These are phyloP conservation scores for Fusarium sp. DNA, from an alignment of 2,329 filamentous ascomycete genomes.

Conservation along the genomic window DNA sequence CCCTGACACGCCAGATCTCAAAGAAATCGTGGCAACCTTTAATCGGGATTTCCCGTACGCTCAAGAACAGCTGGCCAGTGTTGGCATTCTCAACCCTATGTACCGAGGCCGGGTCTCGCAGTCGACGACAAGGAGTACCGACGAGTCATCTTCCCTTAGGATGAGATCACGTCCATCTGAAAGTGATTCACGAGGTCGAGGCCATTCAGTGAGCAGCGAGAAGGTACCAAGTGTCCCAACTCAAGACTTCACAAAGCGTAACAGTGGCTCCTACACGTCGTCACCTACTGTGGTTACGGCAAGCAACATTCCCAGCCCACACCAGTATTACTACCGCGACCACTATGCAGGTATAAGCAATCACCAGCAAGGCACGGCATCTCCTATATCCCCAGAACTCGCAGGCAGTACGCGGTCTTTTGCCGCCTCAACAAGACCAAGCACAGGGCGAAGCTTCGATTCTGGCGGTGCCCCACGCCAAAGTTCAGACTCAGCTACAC, in stretches of 20 bases:
- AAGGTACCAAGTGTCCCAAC: constrained; percentile 71
- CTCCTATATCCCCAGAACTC: constrained; percentile 66
- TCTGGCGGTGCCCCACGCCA: constrained; percentile 62
- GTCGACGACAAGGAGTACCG: constrained; percentile 68
- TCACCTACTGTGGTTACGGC: constrained; percentile 61
- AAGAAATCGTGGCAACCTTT: constrained; percentile 82
- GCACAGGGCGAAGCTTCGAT: constrained; percentile 70
- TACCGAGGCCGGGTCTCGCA: constrained; percentile 68
- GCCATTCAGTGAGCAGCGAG: constrained; percentile 71
- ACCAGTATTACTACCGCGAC: constrained; percentile 67
- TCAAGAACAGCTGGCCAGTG: constrained; percentile 75
- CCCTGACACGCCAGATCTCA: constrained; percentile 70
- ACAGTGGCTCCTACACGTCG: constrained; percentile 73
- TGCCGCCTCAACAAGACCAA: constrained; percentile 62
- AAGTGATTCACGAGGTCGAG: constrained; percentile 64
- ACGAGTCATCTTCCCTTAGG: constrained; percentile 59
- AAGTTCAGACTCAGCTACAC: constrained; percentile 62
- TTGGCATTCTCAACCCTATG: constrained; percentile 82
- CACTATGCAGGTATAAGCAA: constrained; percentile 40
- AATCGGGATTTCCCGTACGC: constrained; percentile 80
- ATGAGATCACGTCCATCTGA: constrained; percentile 62
- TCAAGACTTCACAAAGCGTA: constrained; percentile 72
- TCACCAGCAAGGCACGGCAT: constrained; percentile 64
- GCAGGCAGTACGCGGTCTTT: constrained; percentile 61
- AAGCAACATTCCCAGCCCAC: constrained; percentile 58